Base-by-base conservation (phyloP, 108 stramenopile species). In the Schizochytrium sp. region DNA sequence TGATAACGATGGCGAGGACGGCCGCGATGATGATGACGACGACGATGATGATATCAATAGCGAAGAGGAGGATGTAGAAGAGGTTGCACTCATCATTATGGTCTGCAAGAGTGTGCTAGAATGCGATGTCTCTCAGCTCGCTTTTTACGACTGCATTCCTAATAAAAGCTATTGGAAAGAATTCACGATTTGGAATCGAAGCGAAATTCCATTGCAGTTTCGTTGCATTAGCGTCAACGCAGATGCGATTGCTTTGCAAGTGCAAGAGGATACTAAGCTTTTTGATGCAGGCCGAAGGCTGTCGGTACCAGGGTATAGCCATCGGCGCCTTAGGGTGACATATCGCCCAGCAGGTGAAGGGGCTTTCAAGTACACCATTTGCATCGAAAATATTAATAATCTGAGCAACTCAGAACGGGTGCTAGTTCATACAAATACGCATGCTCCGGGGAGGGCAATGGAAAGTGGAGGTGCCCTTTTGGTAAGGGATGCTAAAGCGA, bases 41-140 rank as follows among this genome's bases (percentile, higher is more conserved):
- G 64, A 69, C 12, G 64, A 69, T 0, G 64, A 69, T 1, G 64
- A 69, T 5, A 44, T 44, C 28, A 44, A 69, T 3, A 44, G 44
- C 44, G 64, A 69, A 7, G 64, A 69, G 10, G 64, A 38, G 1
- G 28, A 44, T 44, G 64, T 38, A 8, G 64, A 69, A 7, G 64
- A 69, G 64, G 44, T 69, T 44, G 42, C 64, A 3, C 64, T 69
- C 64, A 69, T 44, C 5, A 44, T 69, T 44, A 69, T 69, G 64
- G 76, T 42, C 10, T 83, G 76, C 76, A 49, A 55, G n/a, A 83
- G 76, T 28, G 53, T 83, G 2, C 53, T 83, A 2, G 76, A 83
- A 50, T 83, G 76, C 28, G 76, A 83, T 42, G 76, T 83, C 17
- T 83, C 76, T 12, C 76, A 83, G 76, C 76, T 83, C 15, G 76